Percentiles rank a stretch among this genome's conserved stretches.
Conservation (phyloP, 1,284 basidiomycete species). For the Vanrija humicola region DNA sequence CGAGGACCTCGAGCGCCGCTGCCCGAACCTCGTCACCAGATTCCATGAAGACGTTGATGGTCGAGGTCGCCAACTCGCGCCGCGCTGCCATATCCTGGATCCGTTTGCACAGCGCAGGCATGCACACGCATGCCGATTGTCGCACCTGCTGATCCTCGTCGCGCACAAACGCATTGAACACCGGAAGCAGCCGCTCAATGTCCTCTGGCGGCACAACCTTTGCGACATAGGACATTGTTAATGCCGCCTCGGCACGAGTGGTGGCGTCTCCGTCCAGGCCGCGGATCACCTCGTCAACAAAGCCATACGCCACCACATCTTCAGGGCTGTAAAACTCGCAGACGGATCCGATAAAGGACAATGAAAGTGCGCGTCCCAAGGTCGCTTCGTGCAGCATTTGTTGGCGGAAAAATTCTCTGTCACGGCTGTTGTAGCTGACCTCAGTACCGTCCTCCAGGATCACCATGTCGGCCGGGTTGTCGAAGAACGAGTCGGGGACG, state of each 20-base stretch:
- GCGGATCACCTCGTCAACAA: conserved; percentile 76
- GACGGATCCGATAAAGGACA: conserved; percentile 76
- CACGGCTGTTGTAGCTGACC: neutral
- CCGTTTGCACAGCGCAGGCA: conserved; percentile 73
- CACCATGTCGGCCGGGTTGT: conserved; percentile 18
- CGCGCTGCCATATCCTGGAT: conserved; percentile 57
- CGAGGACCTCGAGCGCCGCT: conserved; percentile 81
- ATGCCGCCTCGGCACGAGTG: conserved; percentile 84
- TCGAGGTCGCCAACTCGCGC: conserved; percentile 61
- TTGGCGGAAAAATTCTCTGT: conserved; percentile 35
- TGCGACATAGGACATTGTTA: conserved; percentile 80
- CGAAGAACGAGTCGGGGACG: conserved; percentile 39
- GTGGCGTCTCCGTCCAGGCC: conserved; percentile 73
- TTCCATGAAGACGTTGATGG: conserved; percentile 60
- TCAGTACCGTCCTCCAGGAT: conserved; percentile 5
- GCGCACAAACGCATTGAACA: conserved; percentile 66
- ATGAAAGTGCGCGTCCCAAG: conserved; percentile 81
- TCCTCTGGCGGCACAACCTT: conserved; percentile 74
- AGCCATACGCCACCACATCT: conserved; percentile 59
- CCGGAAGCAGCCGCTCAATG: conserved; percentile 66
- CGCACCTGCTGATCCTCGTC: conserved; percentile 81
- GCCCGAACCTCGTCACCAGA: conserved; percentile 71
- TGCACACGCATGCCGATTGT: conserved; percentile 79
- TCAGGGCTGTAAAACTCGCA: conserved; percentile 58
- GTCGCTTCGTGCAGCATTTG: conserved; percentile 63